Conservation (phyloP, 2,329 filamentous ascomycete species). For the Ophiostoma populinum region DNA sequence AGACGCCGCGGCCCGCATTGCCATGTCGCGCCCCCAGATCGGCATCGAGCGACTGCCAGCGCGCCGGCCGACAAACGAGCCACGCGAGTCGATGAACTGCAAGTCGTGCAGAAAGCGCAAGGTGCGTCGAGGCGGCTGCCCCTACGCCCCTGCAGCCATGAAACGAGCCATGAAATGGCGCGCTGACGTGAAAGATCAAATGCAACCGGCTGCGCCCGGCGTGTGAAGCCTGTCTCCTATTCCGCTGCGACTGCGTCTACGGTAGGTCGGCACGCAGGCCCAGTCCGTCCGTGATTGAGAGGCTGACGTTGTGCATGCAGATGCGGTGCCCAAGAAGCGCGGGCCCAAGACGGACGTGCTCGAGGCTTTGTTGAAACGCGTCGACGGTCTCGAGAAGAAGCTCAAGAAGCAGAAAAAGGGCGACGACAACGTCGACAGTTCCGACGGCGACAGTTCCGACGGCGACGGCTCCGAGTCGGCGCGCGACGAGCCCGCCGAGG, state of each 20-base stretch:
- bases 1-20: slow-evolving; percentile 29
- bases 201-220: slow-evolving; percentile 72
- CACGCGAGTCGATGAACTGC: slow-evolving; percentile 86
- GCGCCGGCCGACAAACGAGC: slow-evolving; percentile 54
- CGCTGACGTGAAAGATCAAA: slow-evolving; percentile 53
- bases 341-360: slow-evolving; percentile 82
- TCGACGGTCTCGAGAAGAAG: slow-evolving; percentile 69
- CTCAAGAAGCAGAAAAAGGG: slow-evolving; percentile 48
- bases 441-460: not conserved
- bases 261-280: slow-evolving; percentile 33
- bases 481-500: too few species aligned
- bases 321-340: slow-evolving; percentile 77
- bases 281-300: not conserved
- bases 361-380: slow-evolving; percentile 67
- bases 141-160: not conserved
- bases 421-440: slow-evolving; percentile 7
- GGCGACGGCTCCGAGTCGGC: too few species aligned
- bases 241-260: slow-evolving; percentile 76
- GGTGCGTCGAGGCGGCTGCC: slow-evolving; percentile 28
- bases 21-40: slow-evolving; percentile 63
- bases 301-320: slow-evolving; percentile 23
- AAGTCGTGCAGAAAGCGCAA: slow-evolving; percentile 87
- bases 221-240: slow-evolving; percentile 78
- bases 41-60: slow-evolving; percentile 64
- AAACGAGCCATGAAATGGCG: not conserved